A percentile compares a stretch with the other conserved stretches of the same genome.
These are phyloP conservation scores for Penicillium ucsense DNA, from an alignment of 495 filamentous ascomycete genomes.

Conservation along the genomic window DNA sequence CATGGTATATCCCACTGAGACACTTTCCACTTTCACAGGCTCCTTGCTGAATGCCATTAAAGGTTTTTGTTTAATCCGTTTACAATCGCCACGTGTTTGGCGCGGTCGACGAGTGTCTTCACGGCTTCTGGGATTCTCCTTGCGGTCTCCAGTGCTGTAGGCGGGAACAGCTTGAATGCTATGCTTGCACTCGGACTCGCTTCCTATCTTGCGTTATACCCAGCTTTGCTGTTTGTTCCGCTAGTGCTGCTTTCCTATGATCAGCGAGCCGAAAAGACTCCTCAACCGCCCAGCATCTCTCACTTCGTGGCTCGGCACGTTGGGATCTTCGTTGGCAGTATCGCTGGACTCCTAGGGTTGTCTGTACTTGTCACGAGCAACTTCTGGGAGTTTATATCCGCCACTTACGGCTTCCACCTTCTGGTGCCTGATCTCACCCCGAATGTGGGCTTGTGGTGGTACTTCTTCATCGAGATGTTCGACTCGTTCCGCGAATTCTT, in stretches of 20 bases:
- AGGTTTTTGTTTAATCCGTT: conserved; percentile 94
- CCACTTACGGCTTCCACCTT: conserved; percentile 87
- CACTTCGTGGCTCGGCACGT: conserved; percentile 45
- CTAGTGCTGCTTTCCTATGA: conserved; percentile 78
- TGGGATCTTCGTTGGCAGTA: conserved; percentile 30
- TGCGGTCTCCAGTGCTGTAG: conserved; percentile 73
- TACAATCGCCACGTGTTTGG: conserved; percentile 85
- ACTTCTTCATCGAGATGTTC: conserved; percentile 99
- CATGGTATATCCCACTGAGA: conserved; percentile 45
- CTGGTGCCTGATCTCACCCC: conserved; percentile 88
- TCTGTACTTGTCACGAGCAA: conserved; percentile 68
- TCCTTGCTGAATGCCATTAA: neutral
- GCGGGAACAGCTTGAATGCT: conserved; percentile 61
- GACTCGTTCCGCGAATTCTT: conserved; percentile 97
- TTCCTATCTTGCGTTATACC: conserved; percentile 86
- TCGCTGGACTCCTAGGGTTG: conserved; percentile 52
- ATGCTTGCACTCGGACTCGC: conserved; percentile 81
- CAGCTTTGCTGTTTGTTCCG: conserved; percentile 74
- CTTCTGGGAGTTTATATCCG: conserved; percentile 74
- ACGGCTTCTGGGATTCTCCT: conserved; percentile 82
- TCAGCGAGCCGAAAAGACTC: conserved; percentile 27
- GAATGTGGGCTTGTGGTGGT: conserved; percentile 97
- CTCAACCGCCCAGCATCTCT: conserved; percentile 12
- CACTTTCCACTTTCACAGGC: no score
- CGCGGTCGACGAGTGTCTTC: conserved; percentile 84